Evolutionary conservation across 2,329 filamentous ascomycete species (phyloP), one percentile per base, ranked within the genome.

Genomic region (Colletotrichum viniferum): DNA sequence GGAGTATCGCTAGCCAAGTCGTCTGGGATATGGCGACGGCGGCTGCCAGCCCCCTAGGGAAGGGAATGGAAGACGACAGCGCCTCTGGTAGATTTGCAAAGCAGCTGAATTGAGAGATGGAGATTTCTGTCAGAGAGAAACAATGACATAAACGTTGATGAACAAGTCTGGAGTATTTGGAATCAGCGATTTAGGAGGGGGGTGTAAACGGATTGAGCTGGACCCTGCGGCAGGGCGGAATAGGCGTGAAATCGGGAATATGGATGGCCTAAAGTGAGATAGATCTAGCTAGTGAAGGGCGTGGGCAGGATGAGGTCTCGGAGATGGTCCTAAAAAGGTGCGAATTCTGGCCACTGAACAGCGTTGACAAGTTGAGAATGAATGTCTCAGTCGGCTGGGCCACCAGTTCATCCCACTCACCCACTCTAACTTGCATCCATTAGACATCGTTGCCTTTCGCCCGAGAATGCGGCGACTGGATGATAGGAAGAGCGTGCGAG

Each of bases 351-450:
- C 58, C 38, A 63, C n/a, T 64, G 68, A 43, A 56, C 55, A 55
- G 62, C 52, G 34, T 30, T 28, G 58, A 58, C 30, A 32, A 60
- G 58, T 69, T 58, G 63, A 55, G 69, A n/a, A 56, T 69, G 69
- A n/a, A 56, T 69, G 73, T 76, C 73, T 73, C 63, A 58, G 73
- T 73, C 48, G 43, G 55, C 63, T 8, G 43, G 48, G 58, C 56
- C 28, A 73, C 64, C 43, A 64, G 56, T 64, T 52, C 64, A 60
- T 73, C 64, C 69, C 28, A 34, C 18, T 34, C 24, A 68, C 64
- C 69, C 28, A 28, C 18, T 34, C 24, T 36, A 13, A 26, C 63
- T 21, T 9, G n/a, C 34, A 30, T 30, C 69, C 73, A 73, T 64
- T 73, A 43, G 48, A 30, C 12, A n/a, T 32, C 7, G 18, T 43